Evolutionary conservation across 352 stramenopile genomes (phyloP), one percentile per base, ranked within the genome.

Genomic region (Pythium vanterpoolii): DNA sequence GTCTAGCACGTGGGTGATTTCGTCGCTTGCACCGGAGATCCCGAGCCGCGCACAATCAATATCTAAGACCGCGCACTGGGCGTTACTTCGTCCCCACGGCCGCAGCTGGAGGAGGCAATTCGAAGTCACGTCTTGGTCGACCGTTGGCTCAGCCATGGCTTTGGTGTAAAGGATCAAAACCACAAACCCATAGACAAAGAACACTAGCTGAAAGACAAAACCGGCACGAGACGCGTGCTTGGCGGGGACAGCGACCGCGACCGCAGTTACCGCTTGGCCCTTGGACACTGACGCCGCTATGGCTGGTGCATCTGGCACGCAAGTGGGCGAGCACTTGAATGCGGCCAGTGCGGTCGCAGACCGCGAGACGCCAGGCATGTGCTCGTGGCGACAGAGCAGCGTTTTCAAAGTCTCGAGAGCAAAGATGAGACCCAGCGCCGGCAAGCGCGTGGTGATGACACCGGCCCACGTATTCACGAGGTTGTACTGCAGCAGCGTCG

Each of bases 401-500:
- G 60, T 54, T 33, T 68, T 68, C 13, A 56, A 23, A 8, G 60
- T 68, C 28, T 68, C 60, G 1, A 68, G 28, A 8, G 60, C 47
- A 36, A 68, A 26, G 28, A 68, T 52, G 0, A 68, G 38, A 11
- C 60, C 60, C 3, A 68, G 38, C 36, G 60, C 60, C 9, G 60
- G 60, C 18, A 68, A 28, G 6, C 60, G 60, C 16, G 60, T 68
- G 28, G 60, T 68, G 18, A 68, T 7, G 4, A 68, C 60, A 23
- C 50, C 60, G 3, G 28, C 16, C 60, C 60, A 68, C 2, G 60
- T 62, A 39, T 68, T 68, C 18, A 68, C 60, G 21, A 68, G 60
- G 24, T 68, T 68, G 24, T 61, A 68, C 18, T 68, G 51, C 16
- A 68, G 45, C 24, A 68, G 38, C 7, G 51, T 68, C 10, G 60